Base-by-base conservation (phyloP, 768 basidiomycete genomes). In the Gymnopilus dilepis region DNA sequence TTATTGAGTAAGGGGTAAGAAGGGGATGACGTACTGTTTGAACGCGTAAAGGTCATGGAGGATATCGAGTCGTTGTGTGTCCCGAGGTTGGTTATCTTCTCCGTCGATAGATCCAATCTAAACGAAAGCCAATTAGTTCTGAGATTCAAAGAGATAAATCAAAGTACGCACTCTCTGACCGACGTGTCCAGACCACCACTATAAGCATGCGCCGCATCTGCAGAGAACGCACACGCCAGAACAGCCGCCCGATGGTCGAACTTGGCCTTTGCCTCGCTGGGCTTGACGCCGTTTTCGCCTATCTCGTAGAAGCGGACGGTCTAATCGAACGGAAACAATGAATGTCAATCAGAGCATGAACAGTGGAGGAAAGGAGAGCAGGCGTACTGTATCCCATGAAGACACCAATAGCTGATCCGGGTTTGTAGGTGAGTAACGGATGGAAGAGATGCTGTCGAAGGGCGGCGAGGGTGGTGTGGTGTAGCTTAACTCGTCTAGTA, bases 171-270 rank as follows among this genome's bases (percentile, higher is more conserved):
- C 95, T 91, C 86, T 74, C 92, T 77, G 2, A 97, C 86, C 21
- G 88, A 84, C 8, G 91, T 89, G 67, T 95, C 95, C 21, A 97
- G 78, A 0, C 95, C 95, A 4, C 94, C 97, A 59, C 91, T 95
- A 70, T 87, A 98, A 0, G 83, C 95, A 59, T 85, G 84, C 6
- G 76, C 76, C 0, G 79, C 82, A 60, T 92, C 89, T n/a, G 69
- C 65, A 1, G 80, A 82, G 73, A 94, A 99, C 56, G 86, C 80
- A 64, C 90, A 90, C 1, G 90, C 84, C n/a, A 99, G 81, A 9
- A 98, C 89, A 0, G 95, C 92, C 4, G 94, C 94, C 19, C 93
- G 86, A 61, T 97, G 92, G 45, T 94, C 90, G 67, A 92, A 94
- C 65, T 92, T 94, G n/a, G 86, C 83, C 67, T 88, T 88, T 67